Conservation (phyloP, 2,329 filamentous ascomycete species). For the Sporothrix globosa region DNA sequence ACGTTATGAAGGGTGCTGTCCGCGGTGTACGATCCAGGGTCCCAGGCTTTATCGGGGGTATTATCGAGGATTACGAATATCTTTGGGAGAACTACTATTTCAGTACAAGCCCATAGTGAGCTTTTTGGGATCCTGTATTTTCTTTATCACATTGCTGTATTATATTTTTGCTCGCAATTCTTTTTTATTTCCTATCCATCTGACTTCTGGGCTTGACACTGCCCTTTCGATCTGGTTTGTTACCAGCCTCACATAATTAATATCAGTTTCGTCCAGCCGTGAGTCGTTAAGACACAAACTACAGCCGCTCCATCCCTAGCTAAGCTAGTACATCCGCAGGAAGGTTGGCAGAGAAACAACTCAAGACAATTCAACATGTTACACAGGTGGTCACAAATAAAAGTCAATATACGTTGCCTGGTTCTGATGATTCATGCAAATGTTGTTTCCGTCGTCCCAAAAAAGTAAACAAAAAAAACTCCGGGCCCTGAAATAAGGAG, state of each 20-base stretch:
- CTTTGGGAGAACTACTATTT: slow-evolving; percentile 99
- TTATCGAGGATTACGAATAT: slow-evolving; percentile 95
- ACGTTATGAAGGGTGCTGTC: slow-evolving; percentile 77
- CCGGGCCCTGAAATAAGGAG: neutral
- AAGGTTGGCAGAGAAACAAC: too few relatives aligned
- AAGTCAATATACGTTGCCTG: neutral
- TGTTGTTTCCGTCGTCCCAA: neutral
- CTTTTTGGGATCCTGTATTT: too few relatives aligned
- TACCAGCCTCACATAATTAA: too few relatives aligned
- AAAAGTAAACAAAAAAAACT: slow-evolving; percentile 5
- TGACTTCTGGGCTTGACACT: neutral
- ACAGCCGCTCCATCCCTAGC: too few relatives aligned
- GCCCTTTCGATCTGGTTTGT: too few relatives aligned
- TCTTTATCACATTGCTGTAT: neutral
- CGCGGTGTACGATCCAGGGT: slow-evolving; percentile 73
- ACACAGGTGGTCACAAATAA: too few relatives aligned
- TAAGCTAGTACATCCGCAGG: too few relatives aligned
- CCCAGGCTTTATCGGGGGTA: slow-evolving; percentile 77
- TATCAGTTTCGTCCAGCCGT: too few relatives aligned
- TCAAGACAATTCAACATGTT: too few relatives aligned
- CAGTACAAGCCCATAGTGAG: slow-evolving; percentile 54
- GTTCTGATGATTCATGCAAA: slow-evolving; percentile 2
- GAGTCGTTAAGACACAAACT: too few relatives aligned
- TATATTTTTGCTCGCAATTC: neutral
- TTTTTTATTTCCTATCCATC: neutral